phyloP scores from a whole-genome alignment of 768 basidiomycete genomes.

The Agaricus sinodeliciosus region DNA sequence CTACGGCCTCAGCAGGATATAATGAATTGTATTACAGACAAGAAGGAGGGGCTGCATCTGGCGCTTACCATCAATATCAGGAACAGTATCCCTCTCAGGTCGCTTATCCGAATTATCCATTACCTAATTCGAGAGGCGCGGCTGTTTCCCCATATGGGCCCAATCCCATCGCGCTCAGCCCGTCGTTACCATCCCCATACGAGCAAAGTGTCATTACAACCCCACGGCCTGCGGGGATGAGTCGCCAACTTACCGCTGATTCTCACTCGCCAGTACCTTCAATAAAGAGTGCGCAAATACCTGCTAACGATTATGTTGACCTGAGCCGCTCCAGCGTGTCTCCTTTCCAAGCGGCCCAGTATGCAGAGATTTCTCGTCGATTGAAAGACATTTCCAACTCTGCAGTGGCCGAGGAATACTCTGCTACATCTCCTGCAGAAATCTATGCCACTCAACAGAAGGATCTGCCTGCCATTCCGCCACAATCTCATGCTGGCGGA shows the following conservation, averaged over 20 bases:
- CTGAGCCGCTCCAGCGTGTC: conserved; percentile 63
- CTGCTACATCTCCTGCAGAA: conserved; percentile 1
- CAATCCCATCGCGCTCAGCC: conserved; percentile 11
- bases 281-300: conserved; percentile 11
- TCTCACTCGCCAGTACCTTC: conserved; percentile 14
- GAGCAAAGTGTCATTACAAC: conserved; percentile 11
- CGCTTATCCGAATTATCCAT: conserved; percentile 26
- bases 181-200: conserved; percentile 12
- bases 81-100: conserved; percentile 19
- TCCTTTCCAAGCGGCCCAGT: conserved; percentile 71
- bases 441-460: conserved; percentile 15
- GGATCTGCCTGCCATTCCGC: conserved; percentile 20
- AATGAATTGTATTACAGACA: conserved; percentile 13
- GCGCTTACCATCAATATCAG: conserved; percentile 5
- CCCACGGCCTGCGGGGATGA: conserved; percentile 12
- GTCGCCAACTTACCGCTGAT: conserved; percentile 17
- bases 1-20: conserved; percentile 27
- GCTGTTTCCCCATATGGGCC: conserved; percentile 18
- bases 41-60: conserved; percentile 16
- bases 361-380: conserved; percentile 59
- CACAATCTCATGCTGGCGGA: background rate
- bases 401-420: background rate
- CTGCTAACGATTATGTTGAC: conserved; percentile 50
- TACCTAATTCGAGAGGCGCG: conserved; percentile 17
- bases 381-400: conserved; percentile 26